phyloP scores from a whole-genome alignment of 169 alveolate genomes.

The Eimeria praecox region DNA sequence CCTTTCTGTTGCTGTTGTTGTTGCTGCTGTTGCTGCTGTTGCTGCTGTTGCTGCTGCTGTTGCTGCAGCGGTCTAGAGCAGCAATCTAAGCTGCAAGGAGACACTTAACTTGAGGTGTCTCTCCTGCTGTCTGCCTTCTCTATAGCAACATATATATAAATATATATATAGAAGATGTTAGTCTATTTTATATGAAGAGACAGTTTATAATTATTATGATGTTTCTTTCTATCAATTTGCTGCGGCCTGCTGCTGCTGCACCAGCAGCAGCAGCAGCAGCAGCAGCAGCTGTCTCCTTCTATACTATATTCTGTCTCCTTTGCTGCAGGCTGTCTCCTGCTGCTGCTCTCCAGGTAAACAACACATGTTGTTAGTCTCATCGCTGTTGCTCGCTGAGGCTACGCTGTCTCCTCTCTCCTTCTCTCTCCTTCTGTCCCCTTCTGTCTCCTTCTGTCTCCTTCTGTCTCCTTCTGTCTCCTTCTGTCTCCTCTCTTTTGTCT shows the following conservation, averaged over 20 bases:
- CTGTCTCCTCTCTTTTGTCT: too few relatives aligned
- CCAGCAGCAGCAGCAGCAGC: slow-evolving; percentile 12
- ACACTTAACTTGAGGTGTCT: neutral
- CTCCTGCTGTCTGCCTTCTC: neutral
- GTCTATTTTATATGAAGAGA: neutral
- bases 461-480: too few relatives aligned
- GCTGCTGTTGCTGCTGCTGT: slow-evolving; percentile 44
- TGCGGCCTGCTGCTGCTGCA: neutral
- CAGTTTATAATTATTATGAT: neutral
- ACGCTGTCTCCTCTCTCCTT: too few relatives aligned
- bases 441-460: too few relatives aligned
- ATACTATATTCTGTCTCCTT: too few relatives aligned
- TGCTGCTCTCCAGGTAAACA: too few relatives aligned
- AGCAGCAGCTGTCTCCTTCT: neutral
- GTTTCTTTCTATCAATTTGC: neutral
- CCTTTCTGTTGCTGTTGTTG: slow-evolving; percentile 29
- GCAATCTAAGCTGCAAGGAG: neutral
- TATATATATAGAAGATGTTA: neutral
- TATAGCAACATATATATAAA: too few relatives aligned
- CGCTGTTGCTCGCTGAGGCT: too few relatives aligned
- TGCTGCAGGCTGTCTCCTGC: slow-evolving; percentile 8
- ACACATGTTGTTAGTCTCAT: too few relatives aligned
- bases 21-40: slow-evolving; percentile 6
- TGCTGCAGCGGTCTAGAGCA: neutral
- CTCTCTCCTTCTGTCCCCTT: too few relatives aligned